Percentiles rank a stretch among this genome's conserved stretches.
Conservation (phyloP, 768 basidiomycete species). For the Suillus weaverae region DNA sequence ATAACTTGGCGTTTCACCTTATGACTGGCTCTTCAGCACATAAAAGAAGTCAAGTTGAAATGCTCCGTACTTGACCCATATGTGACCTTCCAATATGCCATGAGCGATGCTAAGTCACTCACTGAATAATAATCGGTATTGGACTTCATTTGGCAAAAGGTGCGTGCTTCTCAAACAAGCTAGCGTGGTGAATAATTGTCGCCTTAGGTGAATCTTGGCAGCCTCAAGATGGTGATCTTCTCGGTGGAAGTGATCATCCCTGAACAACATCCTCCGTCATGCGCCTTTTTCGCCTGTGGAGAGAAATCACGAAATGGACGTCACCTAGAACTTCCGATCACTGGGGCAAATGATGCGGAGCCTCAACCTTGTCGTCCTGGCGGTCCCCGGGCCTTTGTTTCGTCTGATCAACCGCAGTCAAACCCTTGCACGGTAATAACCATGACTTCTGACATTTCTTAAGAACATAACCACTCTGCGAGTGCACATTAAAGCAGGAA, state of each 20-base stretch:
- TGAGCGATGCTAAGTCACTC: background rate
- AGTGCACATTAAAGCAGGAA: background rate
- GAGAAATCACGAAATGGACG: background rate
- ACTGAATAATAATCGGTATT: background rate
- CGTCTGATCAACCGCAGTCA: constrained; percentile 1
- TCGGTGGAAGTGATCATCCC: background rate
- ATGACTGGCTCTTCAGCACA: background rate
- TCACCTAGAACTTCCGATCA: background rate
- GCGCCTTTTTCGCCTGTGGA: constrained; percentile 6
- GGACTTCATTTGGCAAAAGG: background rate
- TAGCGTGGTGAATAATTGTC: background rate
- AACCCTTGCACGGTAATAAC: background rate
- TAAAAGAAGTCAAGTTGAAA: background rate
- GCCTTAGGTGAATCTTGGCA: background rate
- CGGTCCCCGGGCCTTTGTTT: too few relatives aligned
- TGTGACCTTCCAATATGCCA: background rate
- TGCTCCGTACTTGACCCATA: background rate
- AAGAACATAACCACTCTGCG: background rate
- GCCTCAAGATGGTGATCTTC: background rate
- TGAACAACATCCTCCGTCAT: background rate
- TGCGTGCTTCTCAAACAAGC: background rate
- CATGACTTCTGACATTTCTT: background rate
- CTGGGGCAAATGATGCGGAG: background rate
- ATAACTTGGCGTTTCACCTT: background rate
- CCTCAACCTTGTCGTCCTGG: background rate